These are phyloP conservation scores for Penicillium griseofulvum DNA, from an alignment of 2,329 filamentous ascomycete species.

Conservation along the genomic window DNA sequence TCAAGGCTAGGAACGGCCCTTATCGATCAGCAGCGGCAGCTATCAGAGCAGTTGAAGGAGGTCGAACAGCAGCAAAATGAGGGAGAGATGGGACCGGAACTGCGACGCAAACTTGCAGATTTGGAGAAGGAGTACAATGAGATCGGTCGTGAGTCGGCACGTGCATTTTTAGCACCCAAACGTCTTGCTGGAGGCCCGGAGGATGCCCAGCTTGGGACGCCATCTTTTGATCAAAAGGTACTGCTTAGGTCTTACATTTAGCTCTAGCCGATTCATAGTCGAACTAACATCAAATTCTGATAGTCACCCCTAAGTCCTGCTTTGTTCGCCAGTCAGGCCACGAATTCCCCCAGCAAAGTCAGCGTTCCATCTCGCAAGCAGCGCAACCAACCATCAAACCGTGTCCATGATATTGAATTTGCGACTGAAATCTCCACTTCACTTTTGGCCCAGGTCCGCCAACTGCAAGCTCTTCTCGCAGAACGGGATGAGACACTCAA, in stretches of 20 bases:
- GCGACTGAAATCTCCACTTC: conserved; percentile 98
- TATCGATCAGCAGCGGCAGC: conserved; percentile 79
- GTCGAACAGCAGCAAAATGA: conserved; percentile 75
- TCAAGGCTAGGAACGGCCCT: conserved; percentile 85
- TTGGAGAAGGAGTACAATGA: conserved; percentile 96
- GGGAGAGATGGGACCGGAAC: conserved; percentile 74
- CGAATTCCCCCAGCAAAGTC: conserved; percentile 83
- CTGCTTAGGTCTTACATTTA: conserved; percentile 1
- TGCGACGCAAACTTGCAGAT: conserved; percentile 77
- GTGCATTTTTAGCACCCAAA: conserved; percentile 83
- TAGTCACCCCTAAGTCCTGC: conserved; percentile 70
- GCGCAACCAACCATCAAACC: conserved; percentile 82
- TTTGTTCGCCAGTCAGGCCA: conserved; percentile 80
- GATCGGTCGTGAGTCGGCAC: conserved; percentile 81
- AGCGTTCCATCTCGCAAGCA: conserved; percentile 82
- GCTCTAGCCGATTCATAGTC: neutral
- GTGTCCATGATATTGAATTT: conserved; percentile 94
- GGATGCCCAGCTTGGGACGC: conserved; percentile 45
- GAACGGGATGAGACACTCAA: conserved; percentile 87
- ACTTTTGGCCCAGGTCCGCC: conserved; percentile 87
- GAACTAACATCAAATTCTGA: conserved; percentile 9
- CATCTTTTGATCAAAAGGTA: conserved; percentile 49
- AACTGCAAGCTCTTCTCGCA: conserved; percentile 77
- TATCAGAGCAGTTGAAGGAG: conserved; percentile 78
- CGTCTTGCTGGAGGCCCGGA: conserved; percentile 70